Percentiles rank a stretch among this genome's conserved stretches.
These are phyloP conservation scores for Coemansia sp. DNA, from an alignment of 192 early-diverging fungal species.

Conservation along the genomic window DNA sequence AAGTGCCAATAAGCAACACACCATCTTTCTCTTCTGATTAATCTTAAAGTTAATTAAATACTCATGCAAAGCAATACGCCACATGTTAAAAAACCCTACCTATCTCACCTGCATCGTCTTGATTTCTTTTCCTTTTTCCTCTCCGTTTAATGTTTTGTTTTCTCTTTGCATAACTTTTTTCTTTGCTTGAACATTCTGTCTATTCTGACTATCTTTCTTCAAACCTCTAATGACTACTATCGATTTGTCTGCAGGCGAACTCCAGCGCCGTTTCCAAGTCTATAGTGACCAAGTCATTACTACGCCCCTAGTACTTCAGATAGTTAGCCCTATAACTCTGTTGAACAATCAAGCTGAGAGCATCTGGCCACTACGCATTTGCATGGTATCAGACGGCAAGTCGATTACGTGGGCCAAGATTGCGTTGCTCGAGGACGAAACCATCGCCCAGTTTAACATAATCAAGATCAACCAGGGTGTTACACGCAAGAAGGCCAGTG, in stretches of 20 bases:
- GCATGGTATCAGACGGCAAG: conserved; percentile 49
- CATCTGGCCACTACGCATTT: conserved; percentile 15
- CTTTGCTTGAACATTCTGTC: neutral
- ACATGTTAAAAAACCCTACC: neutral
- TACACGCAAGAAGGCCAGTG: conserved; percentile 28
- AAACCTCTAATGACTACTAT: neutral
- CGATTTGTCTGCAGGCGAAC: conserved; percentile 36
- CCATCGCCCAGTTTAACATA: conserved; percentile 34
- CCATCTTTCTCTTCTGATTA: neutral
- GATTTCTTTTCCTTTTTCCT: neutral
- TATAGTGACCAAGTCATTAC: conserved; percentile 20
- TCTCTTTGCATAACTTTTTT: neutral
- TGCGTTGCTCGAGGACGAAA: conserved; percentile 31
- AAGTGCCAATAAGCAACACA: neutral
- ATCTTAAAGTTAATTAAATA: neutral
- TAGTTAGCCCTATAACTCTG: conserved; percentile 39
- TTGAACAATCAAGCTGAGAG: conserved; percentile 23
- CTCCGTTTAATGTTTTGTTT: neutral
- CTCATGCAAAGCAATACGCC: neutral
- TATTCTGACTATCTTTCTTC: conserved; percentile 2
- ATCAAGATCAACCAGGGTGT: conserved; percentile 30
- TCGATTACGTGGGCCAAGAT: conserved; percentile 36
- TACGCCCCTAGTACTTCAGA: conserved; percentile 25
- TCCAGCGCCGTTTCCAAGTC: conserved; percentile 25
- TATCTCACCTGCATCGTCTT: neutral